Percentiles rank a stretch among this genome's conserved stretches.
phyloP scores from a whole-genome alignment of 257 asterid species.

The Lantana camara region DNA sequence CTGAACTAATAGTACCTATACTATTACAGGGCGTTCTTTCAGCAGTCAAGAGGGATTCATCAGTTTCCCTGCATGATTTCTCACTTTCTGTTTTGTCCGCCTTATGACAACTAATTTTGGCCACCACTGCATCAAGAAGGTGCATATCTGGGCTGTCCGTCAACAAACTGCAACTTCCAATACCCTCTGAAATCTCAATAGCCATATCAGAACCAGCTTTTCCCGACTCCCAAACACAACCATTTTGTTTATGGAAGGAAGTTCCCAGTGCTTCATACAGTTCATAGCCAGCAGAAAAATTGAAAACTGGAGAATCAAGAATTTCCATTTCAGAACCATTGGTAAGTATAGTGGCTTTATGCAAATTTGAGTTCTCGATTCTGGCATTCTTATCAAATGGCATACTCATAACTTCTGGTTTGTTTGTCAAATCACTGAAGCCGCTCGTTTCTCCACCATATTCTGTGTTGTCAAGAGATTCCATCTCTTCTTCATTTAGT shows the following conservation, averaged over 20 bases:
- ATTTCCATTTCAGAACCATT: conserved; percentile 37
- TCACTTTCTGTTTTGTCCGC: conserved; percentile 44
- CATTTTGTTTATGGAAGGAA: conserved; percentile 52
- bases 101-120: conserved; percentile 52
- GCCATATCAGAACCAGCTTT: conserved; percentile 48
- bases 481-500: conserved; percentile 41
- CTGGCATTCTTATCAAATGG: conserved; percentile 32
- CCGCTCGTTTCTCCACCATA: conserved; percentile 38
- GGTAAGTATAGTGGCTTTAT: conserved; percentile 34
- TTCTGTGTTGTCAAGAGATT: conserved; percentile 32
- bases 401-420: conserved; percentile 28
- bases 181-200: conserved; percentile 61
- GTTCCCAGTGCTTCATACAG: conserved; percentile 88
- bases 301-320: conserved; percentile 37
- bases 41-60: conserved; percentile 50
- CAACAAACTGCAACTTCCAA: conserved; percentile 54
- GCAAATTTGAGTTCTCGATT: conserved; percentile 31
- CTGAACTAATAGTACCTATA: conserved; percentile 63
- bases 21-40: conserved; percentile 66
- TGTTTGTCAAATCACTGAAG: conserved; percentile 31
- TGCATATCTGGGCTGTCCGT: conserved; percentile 55
- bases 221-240: conserved; percentile 46
- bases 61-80: conserved; percentile 46
- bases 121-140: conserved; percentile 95
- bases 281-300: conserved; percentile 76